phyloP scores from a whole-genome alignment of 2,329 filamentous ascomycete genomes.

The Geoglossum cookeanum region DNA sequence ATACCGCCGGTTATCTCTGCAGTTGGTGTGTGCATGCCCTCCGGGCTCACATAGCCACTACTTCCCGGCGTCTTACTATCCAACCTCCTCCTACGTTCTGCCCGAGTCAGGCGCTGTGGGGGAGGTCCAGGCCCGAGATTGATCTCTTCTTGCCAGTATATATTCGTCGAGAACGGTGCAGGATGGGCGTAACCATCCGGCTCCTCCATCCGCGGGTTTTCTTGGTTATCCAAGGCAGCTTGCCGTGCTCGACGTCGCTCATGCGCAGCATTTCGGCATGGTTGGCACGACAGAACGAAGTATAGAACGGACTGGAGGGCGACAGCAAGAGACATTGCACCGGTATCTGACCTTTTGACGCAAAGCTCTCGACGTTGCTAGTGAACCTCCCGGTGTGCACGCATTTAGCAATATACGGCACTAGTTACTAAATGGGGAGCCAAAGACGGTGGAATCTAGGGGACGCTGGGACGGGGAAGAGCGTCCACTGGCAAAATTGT shows the following conservation, averaged over 20 bases:
- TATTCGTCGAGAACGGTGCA: constrained; percentile 68
- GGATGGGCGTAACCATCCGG: constrained; percentile 62
- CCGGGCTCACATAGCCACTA: constrained; percentile 20
- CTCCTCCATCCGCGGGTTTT: constrained; percentile 47
- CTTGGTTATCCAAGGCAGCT: constrained; percentile 46
- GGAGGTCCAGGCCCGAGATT: constrained; percentile 57
- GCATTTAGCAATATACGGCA: background rate
- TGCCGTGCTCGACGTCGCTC: constrained; percentile 51
- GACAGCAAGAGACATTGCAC: constrained; percentile 32
- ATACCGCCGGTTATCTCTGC: constrained; percentile 25
- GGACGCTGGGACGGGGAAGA: too few relatives aligned
- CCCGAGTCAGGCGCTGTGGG: constrained; percentile 34
- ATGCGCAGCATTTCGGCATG: constrained; percentile 53
- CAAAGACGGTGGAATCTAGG: too few relatives aligned
- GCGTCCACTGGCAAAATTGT: too few relatives aligned
- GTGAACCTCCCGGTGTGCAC: background rate
- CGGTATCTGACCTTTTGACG: background rate
- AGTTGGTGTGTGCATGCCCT: constrained; percentile 22
- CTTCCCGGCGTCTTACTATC: constrained; percentile 35
- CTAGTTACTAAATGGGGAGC: too few relatives aligned
- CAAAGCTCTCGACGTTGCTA: background rate
- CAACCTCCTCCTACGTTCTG: constrained; percentile 38
- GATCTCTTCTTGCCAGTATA: constrained; percentile 79
- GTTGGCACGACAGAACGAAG: constrained; percentile 59
- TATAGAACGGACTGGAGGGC: constrained; percentile 60